Conservation (phyloP, 2,329 filamentous ascomycete genomes). For the Aureobasidium namibiae region DNA sequence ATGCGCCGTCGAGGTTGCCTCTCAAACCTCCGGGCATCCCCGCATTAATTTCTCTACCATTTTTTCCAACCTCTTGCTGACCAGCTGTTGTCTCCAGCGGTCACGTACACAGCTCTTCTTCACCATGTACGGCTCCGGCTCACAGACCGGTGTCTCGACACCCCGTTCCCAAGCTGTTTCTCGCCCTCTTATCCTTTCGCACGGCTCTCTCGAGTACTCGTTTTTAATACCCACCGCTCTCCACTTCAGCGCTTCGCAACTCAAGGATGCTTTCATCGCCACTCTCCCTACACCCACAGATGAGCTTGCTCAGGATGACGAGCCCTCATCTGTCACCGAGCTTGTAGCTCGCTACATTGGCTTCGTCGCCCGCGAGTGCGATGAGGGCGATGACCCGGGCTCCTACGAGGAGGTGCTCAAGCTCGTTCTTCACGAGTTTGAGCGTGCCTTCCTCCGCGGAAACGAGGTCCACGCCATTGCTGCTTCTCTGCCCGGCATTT, state of each 20-base stretch:
- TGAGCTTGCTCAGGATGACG: constrained; percentile 94
- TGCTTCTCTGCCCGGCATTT: constrained; percentile 78
- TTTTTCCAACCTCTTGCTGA: constrained; percentile 12
- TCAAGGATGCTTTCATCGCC: constrained; percentile 82
- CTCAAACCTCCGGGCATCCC: neutral
- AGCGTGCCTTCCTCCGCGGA: constrained; percentile 85
- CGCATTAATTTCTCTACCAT: constrained; percentile 10
- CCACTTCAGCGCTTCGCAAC: constrained; percentile 90
- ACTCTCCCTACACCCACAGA: constrained; percentile 87
- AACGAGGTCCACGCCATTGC: constrained; percentile 94
- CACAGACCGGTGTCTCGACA: constrained; percentile 94
- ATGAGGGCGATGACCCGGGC: constrained; percentile 86
- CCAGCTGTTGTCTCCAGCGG: constrained; percentile 2
- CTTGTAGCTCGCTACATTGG: constrained; percentile 90
- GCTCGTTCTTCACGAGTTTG: constrained; percentile 89
- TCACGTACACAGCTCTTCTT: constrained; percentile 4
- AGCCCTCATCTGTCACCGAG: constrained; percentile 92
- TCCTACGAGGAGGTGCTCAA: constrained; percentile 91
- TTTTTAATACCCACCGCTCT: constrained; percentile 92
- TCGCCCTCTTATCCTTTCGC: constrained; percentile 79
- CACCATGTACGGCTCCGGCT: constrained; percentile 72
- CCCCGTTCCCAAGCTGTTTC: constrained; percentile 89
- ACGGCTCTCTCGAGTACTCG: constrained; percentile 92
- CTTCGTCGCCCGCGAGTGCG: constrained; percentile 79
- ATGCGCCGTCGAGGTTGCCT: constrained; percentile 11